These are phyloP conservation scores for Malania oleifera DNA, from an alignment of 164 flowering plant species.

Conservation along the genomic window DNA sequence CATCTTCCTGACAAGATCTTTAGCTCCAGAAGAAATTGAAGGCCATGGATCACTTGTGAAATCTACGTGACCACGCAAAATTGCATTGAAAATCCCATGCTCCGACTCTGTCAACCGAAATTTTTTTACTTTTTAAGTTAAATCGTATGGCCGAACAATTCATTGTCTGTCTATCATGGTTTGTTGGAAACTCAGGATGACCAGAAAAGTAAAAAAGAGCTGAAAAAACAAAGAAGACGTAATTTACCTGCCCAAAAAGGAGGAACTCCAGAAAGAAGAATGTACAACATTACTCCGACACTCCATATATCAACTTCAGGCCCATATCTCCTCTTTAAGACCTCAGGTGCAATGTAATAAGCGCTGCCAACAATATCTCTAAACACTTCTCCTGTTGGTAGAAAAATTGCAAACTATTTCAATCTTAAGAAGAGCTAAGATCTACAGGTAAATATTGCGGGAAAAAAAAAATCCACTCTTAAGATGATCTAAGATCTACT, in stretches of 20 bases:
- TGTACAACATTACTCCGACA: slow-evolving; percentile 76
- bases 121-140: background rate
- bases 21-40: slow-evolving; percentile 68
- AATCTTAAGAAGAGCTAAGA: no score
- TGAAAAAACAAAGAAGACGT: background rate
- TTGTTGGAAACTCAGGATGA: background rate
- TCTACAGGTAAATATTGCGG: no score
- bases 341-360: slow-evolving; percentile 90
- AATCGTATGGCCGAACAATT: no score
- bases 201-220: background rate
- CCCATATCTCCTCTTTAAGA: slow-evolving; percentile 73
- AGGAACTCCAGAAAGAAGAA: slow-evolving; percentile 77
- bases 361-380: slow-evolving; percentile 82
- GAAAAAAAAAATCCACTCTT: no score
- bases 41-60: slow-evolving; percentile 91
- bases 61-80: slow-evolving; percentile 65
- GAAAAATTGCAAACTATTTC: no score
- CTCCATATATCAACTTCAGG: slow-evolving; percentile 89
- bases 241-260: slow-evolving; percentile 81
- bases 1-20: slow-evolving; percentile 86
- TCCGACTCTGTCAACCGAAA: slow-evolving; percentile 56
- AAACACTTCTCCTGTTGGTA: slow-evolving; percentile 57
- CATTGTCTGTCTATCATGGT: no score
- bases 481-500: no score
- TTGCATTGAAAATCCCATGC: slow-evolving; percentile 83